Evolutionary conservation across 1,139 yeast genomes (phyloP), one percentile per base, ranked within the genome.

Genomic region (Wickerhamiella infanticola): DNA sequence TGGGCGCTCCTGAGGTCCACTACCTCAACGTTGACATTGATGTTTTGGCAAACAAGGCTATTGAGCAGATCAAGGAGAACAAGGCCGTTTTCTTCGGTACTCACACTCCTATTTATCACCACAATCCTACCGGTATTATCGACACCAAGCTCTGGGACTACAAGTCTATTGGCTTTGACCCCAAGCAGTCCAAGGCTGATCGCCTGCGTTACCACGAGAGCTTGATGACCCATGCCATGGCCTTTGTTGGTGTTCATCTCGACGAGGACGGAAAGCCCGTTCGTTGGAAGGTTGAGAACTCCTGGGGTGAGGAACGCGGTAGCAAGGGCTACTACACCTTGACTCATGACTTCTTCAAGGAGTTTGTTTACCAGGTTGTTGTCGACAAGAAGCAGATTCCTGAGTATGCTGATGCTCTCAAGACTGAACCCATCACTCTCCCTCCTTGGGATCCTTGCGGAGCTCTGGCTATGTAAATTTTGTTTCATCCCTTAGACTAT

Each of bases 371-470:
- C 67, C 94, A 83, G 66, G 74, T 84, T 52, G 94, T 83, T 39
- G 78, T 81, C 36, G 75, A 71, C 54, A 51, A 54, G 52, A 42
- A 42, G 24, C 60, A 55, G 36, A 52, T 60, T 37, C 73, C 75
- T 52, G 72, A 74, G 47, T 50, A 47, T 31, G 49, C 48, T 25
- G 50, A 54, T 47, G 50, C 68, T 5, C 48, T 52, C 43, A 45
- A 50, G 23, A 46, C 27, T 37, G 69, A 73, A 37, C 79, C 74
- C 50, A 68, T 67, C 47, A 73, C 72, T 8, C 69, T 83, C 48
- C 93, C 93, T 41, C 78, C 77, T 48, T 82, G 81, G 70, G 94
- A 83, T 59, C 94, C 94, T 43, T 79, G 84, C 82, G 94, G 94
- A 44, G 81, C 93, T 2, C 68, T 83, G 50, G 94, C 94, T 31